Conservation (phyloP, 768 basidiomycete genomes). For the Trametes gibbosa region DNA sequence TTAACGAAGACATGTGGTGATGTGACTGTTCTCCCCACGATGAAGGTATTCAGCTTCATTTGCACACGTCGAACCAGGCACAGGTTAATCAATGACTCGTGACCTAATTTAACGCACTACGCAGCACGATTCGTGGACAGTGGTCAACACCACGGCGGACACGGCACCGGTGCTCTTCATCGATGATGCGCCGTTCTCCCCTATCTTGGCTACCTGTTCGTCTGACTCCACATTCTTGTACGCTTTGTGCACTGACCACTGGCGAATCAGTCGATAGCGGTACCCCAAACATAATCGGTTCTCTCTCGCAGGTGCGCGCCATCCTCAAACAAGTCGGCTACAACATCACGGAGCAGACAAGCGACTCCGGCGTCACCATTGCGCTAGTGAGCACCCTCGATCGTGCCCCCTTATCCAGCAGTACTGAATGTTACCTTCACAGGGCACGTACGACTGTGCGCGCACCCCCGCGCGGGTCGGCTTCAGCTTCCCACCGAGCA, state of each 20-base stretch:
- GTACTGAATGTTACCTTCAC: not conserved
- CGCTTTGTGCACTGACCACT: too few relatives aligned
- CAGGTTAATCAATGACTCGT: too few relatives aligned
- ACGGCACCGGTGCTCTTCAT: slow-evolving; percentile 6
- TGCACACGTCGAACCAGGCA: too few relatives aligned
- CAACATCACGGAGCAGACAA: slow-evolving; percentile 13
- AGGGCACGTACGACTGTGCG: slow-evolving; percentile 20
- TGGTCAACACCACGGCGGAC: slow-evolving; percentile 1
- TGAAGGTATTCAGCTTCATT: not conserved
- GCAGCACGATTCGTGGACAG: slow-evolving; percentile 10
- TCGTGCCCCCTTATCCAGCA: not conserved
- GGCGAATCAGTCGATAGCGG: slow-evolving; percentile 17
- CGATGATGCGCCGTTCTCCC: slow-evolving; percentile 10
- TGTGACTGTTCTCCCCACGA: slow-evolving; percentile 1
- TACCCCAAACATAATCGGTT: slow-evolving; percentile 15
- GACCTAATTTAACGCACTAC: not conserved
- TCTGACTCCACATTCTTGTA: not conserved
- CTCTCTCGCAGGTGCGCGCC: not conserved
- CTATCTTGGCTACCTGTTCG: slow-evolving; percentile 8
- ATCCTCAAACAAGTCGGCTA: slow-evolving; percentile 8
- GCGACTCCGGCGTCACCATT: not conserved
- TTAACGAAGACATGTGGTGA: slow-evolving; percentile 1
- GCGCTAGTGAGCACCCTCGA: not conserved
- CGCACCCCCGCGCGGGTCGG: slow-evolving; percentile 13
- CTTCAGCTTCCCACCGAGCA: slow-evolving; percentile 17